Conservation (phyloP, 176 grass and related monocot genomes). For the Aegilops longissima region DNA sequence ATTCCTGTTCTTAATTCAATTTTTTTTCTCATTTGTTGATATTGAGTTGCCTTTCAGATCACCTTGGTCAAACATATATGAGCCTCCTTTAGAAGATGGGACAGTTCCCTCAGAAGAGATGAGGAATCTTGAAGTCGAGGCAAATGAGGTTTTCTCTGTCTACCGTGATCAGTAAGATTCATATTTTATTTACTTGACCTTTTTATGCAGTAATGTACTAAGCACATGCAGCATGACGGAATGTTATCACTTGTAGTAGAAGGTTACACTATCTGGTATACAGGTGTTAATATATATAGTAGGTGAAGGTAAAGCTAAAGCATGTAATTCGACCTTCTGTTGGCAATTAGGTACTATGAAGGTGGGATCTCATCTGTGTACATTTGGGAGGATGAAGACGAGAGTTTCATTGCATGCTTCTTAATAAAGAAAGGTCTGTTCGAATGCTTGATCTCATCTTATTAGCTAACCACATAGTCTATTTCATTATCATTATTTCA, state of each 20-base stretch:
- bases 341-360: constrained; percentile 89
- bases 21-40: neutral
- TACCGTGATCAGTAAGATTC: constrained; percentile 93
- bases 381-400: constrained; percentile 83
- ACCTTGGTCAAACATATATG: constrained; percentile 93
- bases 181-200: constrained; percentile 17
- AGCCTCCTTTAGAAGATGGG: constrained; percentile 89
- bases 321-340: constrained; percentile 18
- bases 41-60: constrained; percentile 59
- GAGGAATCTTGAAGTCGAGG: constrained; percentile 83
- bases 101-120: constrained; percentile 70
- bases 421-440: constrained; percentile 93
- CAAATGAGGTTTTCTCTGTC: constrained; percentile 90
- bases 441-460: neutral
- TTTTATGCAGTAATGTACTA: neutral
- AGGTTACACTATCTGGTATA: neutral
- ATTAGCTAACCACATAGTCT: constrained; percentile 14
- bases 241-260: constrained; percentile 3
- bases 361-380: constrained; percentile 97
- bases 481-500: constrained; percentile 24
- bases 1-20: constrained; percentile 4
- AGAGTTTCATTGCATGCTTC: constrained; percentile 91
- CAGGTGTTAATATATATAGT: neutral
- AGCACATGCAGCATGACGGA: constrained; percentile 13
- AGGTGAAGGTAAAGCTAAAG: constrained; percentile 2